A percentile compares a stretch with the other conserved stretches of the same genome.
phyloP scores from a whole-genome alignment of 2,329 filamentous ascomycete species.

The Cercospora zeae-maydis region DNA sequence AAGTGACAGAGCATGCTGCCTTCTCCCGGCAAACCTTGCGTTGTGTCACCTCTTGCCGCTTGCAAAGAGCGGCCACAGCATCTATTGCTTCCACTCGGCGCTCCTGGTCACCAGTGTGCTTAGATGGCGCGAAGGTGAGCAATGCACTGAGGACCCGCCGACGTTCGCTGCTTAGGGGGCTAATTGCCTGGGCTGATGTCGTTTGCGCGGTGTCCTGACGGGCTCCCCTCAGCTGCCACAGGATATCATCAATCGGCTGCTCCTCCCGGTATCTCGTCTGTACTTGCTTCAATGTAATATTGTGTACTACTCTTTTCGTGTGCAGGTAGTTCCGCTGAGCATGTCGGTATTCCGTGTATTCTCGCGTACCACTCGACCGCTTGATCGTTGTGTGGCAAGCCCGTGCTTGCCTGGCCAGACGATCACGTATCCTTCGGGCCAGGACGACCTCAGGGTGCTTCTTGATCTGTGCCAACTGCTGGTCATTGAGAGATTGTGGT shows the following conservation, averaged over 20 bases:
- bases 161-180: not conserved
- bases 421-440: not conserved
- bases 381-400: not conserved
- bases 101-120: not conserved
- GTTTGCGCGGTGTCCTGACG: not conserved
- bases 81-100: not conserved
- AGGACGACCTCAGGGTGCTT: not conserved
- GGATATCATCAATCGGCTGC: not conserved
- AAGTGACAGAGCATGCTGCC: not conserved
- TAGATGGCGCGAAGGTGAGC: not conserved
- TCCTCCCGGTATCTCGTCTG: not conserved
- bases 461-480: not conserved
- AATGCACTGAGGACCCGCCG: not conserved
- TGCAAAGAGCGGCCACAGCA: not conserved
- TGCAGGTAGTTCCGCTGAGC: not conserved
- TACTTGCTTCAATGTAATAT: not conserved
- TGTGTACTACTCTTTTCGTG: not conserved
- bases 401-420: not conserved
- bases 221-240: not conserved
- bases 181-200: not conserved
- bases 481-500: not conserved
- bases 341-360: not conserved
- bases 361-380: not conserved
- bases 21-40: not conserved
- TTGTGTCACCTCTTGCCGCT: not conserved